Evolutionary conservation across 352 stramenopile genomes (phyloP), one percentile per base, ranked within the genome.

Genomic region (Lagenidium giganteum): DNA sequence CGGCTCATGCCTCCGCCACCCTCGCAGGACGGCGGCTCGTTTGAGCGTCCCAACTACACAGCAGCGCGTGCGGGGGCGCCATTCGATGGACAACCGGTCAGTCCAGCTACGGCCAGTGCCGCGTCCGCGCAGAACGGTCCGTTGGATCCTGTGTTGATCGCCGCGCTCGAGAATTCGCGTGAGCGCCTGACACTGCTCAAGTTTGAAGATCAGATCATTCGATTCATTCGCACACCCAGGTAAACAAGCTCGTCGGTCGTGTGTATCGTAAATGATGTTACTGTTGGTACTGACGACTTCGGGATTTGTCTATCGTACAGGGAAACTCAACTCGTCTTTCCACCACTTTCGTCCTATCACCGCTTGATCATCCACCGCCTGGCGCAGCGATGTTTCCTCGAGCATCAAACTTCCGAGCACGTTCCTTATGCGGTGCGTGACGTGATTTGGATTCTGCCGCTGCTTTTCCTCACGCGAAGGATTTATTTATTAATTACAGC

Each of bases 321-420:
- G 23, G 80, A 92, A 58, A 47, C 51, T 36, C 77, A 93, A 39
- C 64, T 93, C 12, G 72, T 71, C 37, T 90, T 95, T 51, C 81
- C 83, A 25, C 78, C 83, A 32, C 49, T 93, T 22, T 94, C 83
- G 20, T 94, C 82, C 20, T 94, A 91, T 50, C 83, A 95, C 48
- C 83, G 83, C 5, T 68, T 95, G 8, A 90, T 95, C 57, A 57
- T 97, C 7, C 93, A 98, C 67, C 85, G 93, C 1, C 70, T 98
- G 23, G 92, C 87, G 0, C 87, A 98, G 54, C 79, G 93, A n/a
- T 98, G 95, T 60, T 57, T 61, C 9, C 74, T 98, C 38, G 70
- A 93, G 28, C 77, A 96, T 46, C 88, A 97, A 54, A 93, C 78
- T 0, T 71, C 67, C 2, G 82, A 93, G 9, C 82, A 82, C 32